Percentiles rank a stretch among this genome's conserved stretches.
phyloP scores from a whole-genome alignment of 2,329 filamentous ascomycete genomes.

The Colletotrichum tabaci region DNA sequence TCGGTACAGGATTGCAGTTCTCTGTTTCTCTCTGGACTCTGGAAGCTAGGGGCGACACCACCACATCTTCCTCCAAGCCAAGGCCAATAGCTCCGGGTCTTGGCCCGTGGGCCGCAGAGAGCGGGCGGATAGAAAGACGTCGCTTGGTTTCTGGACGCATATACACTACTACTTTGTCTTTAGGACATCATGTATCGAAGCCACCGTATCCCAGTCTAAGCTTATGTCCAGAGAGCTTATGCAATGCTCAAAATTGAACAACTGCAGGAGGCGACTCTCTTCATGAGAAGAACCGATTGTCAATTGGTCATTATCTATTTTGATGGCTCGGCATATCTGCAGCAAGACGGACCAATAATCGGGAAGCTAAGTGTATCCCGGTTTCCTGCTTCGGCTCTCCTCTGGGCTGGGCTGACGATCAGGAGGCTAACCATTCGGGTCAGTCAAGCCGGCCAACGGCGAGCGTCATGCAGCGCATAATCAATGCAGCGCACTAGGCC shows the following conservation, averaged over 20 bases:
- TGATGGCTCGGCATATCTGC: slow-evolving; percentile 15
- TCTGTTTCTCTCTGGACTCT: slow-evolving; percentile 22
- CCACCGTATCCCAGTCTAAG: slow-evolving; percentile 28
- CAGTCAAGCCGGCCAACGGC: slow-evolving; percentile 22
- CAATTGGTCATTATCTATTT: slow-evolving; percentile 14
- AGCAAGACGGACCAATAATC: slow-evolving; percentile 10
- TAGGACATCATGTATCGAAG: neutral
- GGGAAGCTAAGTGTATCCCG: neutral
- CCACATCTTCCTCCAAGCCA: slow-evolving; percentile 12
- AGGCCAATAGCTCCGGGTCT: neutral
- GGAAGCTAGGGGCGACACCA: slow-evolving; percentile 31
- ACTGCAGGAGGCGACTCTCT: neutral
- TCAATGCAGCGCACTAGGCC: slow-evolving; percentile 38
- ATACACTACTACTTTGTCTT: slow-evolving; percentile 3
- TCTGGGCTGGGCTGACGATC: slow-evolving; percentile 24
- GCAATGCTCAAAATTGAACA: slow-evolving; percentile 12
- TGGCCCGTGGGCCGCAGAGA: neutral
- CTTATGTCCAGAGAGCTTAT: slow-evolving; percentile 33
- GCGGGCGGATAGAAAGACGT: slow-evolving; percentile 18
- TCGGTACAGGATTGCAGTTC: slow-evolving; percentile 33
- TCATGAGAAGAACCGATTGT: slow-evolving; percentile 7
- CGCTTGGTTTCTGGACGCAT: neutral
- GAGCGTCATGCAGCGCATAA: slow-evolving; percentile 34
- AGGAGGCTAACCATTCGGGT: slow-evolving; percentile 4
- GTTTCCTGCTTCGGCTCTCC: slow-evolving; percentile 27